Base-by-base conservation (phyloP, 495 filamentous ascomycete species). In the Astrothelium macrocarpum region DNA sequence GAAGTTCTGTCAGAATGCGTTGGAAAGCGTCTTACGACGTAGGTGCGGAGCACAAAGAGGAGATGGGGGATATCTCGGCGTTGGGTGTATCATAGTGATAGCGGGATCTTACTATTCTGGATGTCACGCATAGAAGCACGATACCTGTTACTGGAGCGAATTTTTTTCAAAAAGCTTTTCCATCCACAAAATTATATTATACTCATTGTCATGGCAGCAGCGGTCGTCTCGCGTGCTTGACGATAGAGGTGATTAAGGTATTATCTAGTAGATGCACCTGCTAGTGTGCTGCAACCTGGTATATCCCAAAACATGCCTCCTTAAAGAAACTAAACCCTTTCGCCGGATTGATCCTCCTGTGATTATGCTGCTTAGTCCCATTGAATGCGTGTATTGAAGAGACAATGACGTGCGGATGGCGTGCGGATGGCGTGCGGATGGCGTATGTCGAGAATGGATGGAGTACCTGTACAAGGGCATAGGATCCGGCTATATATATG, bases 11-110 rank as follows among this genome's bases (percentile, higher is more conserved):
- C 65, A 95, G 92, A 76, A 83, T 98, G 73, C 78, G 94, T 66
- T 98, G 91, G 89, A 88, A 89, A 70, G 87, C 87, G 11, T 82
- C 84, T 18, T 97, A 97, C 75, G 84, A 82, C 71, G 71, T 94
- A 2, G 89, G 82, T 1, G 77, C 72, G 10, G 81, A 86, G 69
- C 64, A 68, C 69, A 84, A 80, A 63, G 82, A 88, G 62, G 91
- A 97, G 77, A 90, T 90, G 75, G 94, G 93, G 20, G 91, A 95
- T 80, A 87, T 97, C 63, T 81, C 86, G n/a, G 80, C 87, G 62
- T 82, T 98, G 72, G 88, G 88, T 2, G 82, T 97, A 74, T 81
- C 87, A 53, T 87, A 71, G 71, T 16, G 59, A 28, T 59, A 34
- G 7, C 25, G 7, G 5, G 16, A 29, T 9, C 29, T 11, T 25